Conservation (phyloP, 305 asterid genomes). For the Solanum aculeatissimum region DNA sequence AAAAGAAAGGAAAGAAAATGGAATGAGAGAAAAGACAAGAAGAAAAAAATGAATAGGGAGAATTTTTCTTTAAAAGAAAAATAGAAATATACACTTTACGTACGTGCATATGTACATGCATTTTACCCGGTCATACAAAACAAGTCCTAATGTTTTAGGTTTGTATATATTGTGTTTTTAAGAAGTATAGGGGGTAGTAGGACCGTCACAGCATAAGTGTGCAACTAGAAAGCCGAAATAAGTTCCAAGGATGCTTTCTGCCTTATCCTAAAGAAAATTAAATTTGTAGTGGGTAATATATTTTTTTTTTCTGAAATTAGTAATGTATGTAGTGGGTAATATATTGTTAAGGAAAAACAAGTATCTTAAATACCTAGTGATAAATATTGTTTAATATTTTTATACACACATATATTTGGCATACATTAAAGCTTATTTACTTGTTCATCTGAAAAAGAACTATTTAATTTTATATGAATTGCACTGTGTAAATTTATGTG, state of each 20-base stretch:
- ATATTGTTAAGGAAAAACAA: background rate
- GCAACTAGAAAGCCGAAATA: background rate
- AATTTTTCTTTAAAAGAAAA: background rate
- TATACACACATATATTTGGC: background rate
- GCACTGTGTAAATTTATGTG: background rate
- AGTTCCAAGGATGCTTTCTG: background rate
- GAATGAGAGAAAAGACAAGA: background rate
- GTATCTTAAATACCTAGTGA: background rate
- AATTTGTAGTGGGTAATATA: background rate
- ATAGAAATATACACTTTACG: background rate
- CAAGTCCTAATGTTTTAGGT: background rate
- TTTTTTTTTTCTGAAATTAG: too few relatives aligned
- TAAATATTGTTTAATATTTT: background rate
- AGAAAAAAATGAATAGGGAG: background rate
- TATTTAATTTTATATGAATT: background rate
- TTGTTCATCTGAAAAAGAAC: background rate
- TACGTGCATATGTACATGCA: background rate
- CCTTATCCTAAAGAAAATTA: background rate
- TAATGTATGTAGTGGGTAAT: background rate
- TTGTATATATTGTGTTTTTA: background rate
- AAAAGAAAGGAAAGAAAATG: background rate
- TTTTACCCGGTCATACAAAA: background rate
- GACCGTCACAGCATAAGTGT: background rate
- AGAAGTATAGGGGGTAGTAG: background rate
- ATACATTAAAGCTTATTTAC: background rate